Percentiles rank a stretch among this genome's conserved stretches.
Conservation (phyloP, 106 monocot species). For the Iris macrosiphon region DNA sequence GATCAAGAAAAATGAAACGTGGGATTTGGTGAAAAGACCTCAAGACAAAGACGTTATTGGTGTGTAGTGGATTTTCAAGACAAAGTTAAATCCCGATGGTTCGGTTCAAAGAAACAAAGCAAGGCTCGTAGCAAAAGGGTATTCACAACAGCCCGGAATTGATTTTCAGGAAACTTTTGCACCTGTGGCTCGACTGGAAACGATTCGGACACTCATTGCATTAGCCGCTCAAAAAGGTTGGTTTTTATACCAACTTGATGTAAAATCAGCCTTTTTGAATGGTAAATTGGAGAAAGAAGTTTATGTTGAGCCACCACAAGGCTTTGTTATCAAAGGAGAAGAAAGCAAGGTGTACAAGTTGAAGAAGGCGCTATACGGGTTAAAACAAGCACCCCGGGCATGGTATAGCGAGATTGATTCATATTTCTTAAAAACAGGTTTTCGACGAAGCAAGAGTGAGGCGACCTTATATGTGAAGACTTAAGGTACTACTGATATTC, state of each 20-base stretch:
- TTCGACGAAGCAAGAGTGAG: neutral
- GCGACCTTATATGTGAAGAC: neutral
- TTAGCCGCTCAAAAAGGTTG: neutral
- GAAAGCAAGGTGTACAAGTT: neutral
- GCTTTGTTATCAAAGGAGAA: neutral
- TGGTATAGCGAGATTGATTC: neutral
- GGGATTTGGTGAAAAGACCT: neutral
- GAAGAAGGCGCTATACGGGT: neutral
- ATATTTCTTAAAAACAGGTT: neutral
- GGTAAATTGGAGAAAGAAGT: neutral
- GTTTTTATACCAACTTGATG: too few species aligned
- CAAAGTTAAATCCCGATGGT: neutral
- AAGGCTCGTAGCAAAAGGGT: too few species aligned
- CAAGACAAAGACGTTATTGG: too few species aligned
- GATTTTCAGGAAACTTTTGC: neutral
- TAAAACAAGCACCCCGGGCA: neutral
- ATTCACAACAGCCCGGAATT: neutral
- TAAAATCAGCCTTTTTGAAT: too few species aligned
- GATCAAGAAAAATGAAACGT: neutral
- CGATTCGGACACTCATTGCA: neutral
- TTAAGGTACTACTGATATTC: neutral
- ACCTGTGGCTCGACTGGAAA: neutral
- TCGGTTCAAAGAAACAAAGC: neutral
- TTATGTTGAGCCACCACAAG: neutral
- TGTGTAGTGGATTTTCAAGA: neutral